Evolutionary conservation across 208 protist species (phyloP), one percentile per base, ranked within the genome.

Genomic region (Crithidia sp.): DNA sequence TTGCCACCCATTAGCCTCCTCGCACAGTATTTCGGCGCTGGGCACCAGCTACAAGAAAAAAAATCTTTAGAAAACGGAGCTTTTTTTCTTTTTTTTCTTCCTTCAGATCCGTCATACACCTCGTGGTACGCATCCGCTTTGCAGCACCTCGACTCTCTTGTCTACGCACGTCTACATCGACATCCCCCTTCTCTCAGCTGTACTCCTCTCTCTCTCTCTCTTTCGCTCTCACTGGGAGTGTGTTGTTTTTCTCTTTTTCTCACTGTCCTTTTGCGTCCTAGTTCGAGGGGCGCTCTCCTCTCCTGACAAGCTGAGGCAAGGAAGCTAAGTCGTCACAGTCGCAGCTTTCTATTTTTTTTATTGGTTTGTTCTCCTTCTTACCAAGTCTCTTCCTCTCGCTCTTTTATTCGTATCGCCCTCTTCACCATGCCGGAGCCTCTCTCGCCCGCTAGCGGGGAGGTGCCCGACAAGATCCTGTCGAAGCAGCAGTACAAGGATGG

Each of bases 401-500:
- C n/a, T 63, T 50, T 65, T 40, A 17, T 37, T 65, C 10, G 10
- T 5, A 13, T 17, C 56, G 37, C 55, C 19, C 14, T 41, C 28
- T 16, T 44, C 45, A 40, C 44, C 36, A 89, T 89, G 84, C 67
- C 85, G 12, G 77, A 85, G 41, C 39, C 55, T 0, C 76, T 92
- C 37, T 71, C 76, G 44, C 84, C 78, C 44, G 79, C 86, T 49
- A 82, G 60, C 52, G 87, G 86, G 40, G 77, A 77, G 16, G 71
- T 61, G n/a, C 67, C 86, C 16, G 82, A 86, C 45, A 86, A 82
- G 77, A 37, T 93, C 36, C 61, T 95, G 58, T 52, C 68, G 13
- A 88, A 90, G 69, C 87, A 91, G 67, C 66, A 78, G 50, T 95
- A 95, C 80, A 79, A 77, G 17, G 63, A 67, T 36, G 64, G 75